phyloP scores from a whole-genome alignment of 2,329 filamentous ascomycete species.

The Colletotrichum horii region DNA sequence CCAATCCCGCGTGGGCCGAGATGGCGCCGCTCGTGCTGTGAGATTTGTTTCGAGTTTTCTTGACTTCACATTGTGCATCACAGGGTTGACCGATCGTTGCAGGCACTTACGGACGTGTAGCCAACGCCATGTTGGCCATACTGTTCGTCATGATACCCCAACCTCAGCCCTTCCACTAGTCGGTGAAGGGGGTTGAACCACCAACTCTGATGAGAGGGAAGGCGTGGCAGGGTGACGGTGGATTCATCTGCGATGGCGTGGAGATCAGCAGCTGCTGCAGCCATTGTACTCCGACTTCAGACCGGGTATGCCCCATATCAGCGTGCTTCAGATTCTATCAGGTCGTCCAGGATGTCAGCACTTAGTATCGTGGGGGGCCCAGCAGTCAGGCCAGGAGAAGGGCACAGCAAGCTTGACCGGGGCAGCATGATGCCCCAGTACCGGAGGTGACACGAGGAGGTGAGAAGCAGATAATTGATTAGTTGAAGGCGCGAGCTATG shows the following conservation, averaged over 20 bases:
- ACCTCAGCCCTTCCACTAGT: background rate
- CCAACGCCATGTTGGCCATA: background rate
- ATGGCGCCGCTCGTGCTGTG: background rate
- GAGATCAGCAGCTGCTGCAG: conserved; percentile 12
- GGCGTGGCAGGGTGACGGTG: conserved; percentile 3
- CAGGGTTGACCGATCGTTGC: background rate
- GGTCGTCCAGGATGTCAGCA: background rate
- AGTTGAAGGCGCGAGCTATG: conserved; percentile 14
- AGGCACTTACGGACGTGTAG: background rate
- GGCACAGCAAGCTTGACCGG: background rate
- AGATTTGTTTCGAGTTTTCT: conserved; percentile 3
- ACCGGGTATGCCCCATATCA: background rate
- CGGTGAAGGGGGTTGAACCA: conserved; percentile 8
- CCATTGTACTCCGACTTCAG: conserved; percentile 11
- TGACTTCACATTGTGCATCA: background rate
- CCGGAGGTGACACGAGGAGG: conserved; percentile 2
- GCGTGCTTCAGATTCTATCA: background rate
- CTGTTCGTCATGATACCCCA: background rate
- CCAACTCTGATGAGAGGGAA: background rate
- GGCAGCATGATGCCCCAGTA: background rate
- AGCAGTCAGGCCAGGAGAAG: background rate
- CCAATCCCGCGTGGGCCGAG: conserved; percentile 2
- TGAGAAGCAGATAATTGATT: conserved; percentile 10
- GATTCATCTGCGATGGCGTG: conserved; percentile 5
- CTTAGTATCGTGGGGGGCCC: background rate